phyloP scores from a whole-genome alignment of 148 eudicot species.

The Rhododendron molle region DNA sequence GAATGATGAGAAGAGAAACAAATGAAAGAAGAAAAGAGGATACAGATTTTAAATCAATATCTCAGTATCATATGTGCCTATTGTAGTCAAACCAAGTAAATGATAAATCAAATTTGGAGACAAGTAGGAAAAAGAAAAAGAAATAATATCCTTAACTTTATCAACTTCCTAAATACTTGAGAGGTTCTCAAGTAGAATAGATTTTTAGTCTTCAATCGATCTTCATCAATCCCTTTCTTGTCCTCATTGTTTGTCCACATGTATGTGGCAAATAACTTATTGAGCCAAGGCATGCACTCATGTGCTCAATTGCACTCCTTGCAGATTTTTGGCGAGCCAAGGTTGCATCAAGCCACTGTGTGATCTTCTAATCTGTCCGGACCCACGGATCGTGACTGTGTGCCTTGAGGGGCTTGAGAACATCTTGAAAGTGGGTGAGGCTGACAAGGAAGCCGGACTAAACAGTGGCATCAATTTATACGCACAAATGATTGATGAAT shows the following conservation, averaged over 20 bases:
- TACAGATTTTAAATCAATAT: neutral
- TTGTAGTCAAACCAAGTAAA: neutral
- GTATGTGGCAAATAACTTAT: neutral
- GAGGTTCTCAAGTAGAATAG: neutral
- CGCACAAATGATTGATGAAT: conserved; percentile 40
- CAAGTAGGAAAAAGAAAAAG: neutral
- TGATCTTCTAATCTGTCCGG: conserved; percentile 77
- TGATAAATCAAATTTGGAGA: neutral
- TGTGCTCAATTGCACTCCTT: neutral
- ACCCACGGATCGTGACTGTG: conserved; percentile 72
- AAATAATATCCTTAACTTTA: neutral
- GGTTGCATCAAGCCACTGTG: conserved; percentile 83
- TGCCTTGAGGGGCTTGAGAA: conserved; percentile 89
- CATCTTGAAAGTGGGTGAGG: conserved; percentile 76
- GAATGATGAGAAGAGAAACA: neutral
- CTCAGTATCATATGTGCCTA: neutral
- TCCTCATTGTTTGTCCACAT: neutral
- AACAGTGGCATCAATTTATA: conserved; percentile 54
- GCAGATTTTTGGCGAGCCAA: conserved; percentile 64
- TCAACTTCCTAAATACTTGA: neutral
- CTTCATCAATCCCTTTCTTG: neutral
- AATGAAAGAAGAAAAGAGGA: neutral
- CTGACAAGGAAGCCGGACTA: conserved; percentile 61
- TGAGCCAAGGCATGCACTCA: neutral
- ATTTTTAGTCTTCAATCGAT: neutral